Evolutionary conservation across 169 alveolate species (phyloP).

Genomic region (Eimeria necatrix): DNA sequence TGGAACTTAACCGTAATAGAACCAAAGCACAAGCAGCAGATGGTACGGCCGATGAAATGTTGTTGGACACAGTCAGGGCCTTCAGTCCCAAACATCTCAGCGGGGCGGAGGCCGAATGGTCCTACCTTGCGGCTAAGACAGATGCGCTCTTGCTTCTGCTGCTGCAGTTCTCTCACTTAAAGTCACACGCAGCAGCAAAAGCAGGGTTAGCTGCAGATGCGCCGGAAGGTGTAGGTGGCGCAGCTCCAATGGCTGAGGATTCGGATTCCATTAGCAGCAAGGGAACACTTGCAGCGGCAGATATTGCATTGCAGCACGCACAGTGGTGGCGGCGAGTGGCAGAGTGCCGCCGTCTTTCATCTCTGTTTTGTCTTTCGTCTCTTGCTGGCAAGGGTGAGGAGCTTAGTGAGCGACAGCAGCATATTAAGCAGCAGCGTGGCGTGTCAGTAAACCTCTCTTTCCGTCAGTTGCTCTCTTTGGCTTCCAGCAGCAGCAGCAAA

Average conservation of each 20-base stretch:
- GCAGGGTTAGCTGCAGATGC: constrained; percentile 27
- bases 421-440: constrained; percentile 40
- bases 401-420: constrained; percentile 69
- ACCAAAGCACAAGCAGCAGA: not conserved
- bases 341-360: constrained; percentile 57
- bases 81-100: constrained; percentile 60
- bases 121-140: constrained; percentile 60
- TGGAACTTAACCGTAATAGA: constrained; percentile 7
- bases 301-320: constrained; percentile 53
- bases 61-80: constrained; percentile 49
- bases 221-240: not conserved
- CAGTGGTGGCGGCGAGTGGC: constrained; percentile 70
- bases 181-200: not conserved
- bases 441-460: constrained; percentile 35
- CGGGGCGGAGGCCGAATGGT: constrained; percentile 70
- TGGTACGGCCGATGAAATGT: not conserved
- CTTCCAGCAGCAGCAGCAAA: constrained; percentile 57
- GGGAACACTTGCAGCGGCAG: constrained; percentile 30
- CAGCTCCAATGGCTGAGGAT: constrained; percentile 21
- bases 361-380: constrained; percentile 58
- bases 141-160: constrained; percentile 72
- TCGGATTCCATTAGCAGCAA: constrained; percentile 9
- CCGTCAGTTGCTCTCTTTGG: constrained; percentile 52
- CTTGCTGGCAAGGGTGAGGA: constrained; percentile 65
- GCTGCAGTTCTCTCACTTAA: constrained; percentile 59